Conservation (phyloP, 768 basidiomycete species). For the Russula abietina region DNA sequence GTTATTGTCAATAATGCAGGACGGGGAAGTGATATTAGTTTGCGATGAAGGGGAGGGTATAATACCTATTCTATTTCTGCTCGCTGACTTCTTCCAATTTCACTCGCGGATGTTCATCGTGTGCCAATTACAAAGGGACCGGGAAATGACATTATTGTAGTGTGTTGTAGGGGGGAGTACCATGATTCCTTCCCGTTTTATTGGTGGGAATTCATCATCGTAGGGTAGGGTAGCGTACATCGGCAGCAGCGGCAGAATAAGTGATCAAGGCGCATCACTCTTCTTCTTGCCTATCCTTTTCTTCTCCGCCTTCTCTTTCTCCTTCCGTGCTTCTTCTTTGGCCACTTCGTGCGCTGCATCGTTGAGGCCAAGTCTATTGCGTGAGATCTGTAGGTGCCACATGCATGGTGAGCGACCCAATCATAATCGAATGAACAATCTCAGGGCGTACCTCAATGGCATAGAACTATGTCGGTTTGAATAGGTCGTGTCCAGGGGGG, state of each 20-base stretch:
- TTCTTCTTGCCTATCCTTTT: slow-evolving; percentile 38
- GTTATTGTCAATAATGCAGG: not conserved
- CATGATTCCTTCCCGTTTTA: not conserved
- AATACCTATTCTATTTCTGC: too few species aligned
- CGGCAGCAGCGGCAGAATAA: not conserved
- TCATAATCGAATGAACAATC: not conserved
- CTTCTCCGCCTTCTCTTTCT: slow-evolving; percentile 52
- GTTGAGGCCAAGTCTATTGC: slow-evolving; percentile 88
- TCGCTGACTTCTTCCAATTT: not conserved
- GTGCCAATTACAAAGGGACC: not conserved
- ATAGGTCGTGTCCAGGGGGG: not conserved
- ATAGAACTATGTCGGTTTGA: slow-evolving; percentile 60
- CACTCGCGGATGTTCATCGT: not conserved
- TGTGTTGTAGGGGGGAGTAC: not conserved
- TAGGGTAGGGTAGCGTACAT: not conserved
- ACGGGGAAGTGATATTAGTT: not conserved
- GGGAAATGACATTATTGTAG: not conserved
- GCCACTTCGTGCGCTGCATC: slow-evolving; percentile 79
- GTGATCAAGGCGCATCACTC: slow-evolving; percentile 19
- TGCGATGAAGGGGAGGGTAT: not conserved
- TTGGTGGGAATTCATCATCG: not conserved
- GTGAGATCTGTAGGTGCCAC: slow-evolving; percentile 60
- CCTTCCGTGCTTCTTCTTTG: slow-evolving; percentile 54
- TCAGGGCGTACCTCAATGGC: slow-evolving; percentile 65
- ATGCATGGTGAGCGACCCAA: slow-evolving; percentile 12